These are phyloP conservation scores for Mrakia frigida DNA, from an alignment of 768 basidiomycete genomes.

Conservation along the genomic window DNA sequence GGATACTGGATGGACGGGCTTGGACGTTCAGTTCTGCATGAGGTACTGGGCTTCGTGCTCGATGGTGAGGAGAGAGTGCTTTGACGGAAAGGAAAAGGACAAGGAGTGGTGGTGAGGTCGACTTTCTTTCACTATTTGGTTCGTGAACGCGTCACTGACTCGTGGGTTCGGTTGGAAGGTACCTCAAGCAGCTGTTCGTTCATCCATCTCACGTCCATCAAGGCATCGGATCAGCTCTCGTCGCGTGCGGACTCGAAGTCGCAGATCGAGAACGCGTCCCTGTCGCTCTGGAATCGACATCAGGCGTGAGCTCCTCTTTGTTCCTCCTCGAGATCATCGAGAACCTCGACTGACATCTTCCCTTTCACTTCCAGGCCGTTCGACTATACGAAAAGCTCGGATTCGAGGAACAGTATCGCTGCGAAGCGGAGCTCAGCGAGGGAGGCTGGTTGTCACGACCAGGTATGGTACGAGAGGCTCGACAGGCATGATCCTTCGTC, in stretches of 20 bases:
- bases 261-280: not conserved
- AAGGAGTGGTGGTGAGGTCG: conserved; percentile 10
- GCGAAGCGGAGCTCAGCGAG: not conserved
- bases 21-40: not conserved
- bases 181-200: conserved; percentile 9
- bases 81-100: not conserved
- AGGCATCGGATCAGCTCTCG: not conserved
- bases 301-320: not conserved
- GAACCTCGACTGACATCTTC: not conserved
- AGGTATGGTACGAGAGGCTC: not conserved
- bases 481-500: not conserved
- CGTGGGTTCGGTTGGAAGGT: not conserved
- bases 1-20: not conserved
- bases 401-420: not conserved
- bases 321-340: too few relatives aligned
- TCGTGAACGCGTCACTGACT: not conserved
- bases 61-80: not conserved
- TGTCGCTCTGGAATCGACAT: not conserved
- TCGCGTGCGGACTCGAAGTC: not conserved
- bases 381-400: not conserved
- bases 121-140: not conserved
- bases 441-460: not conserved
- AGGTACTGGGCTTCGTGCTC: not conserved
- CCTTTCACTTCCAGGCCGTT: not conserved
- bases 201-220: not conserved